Conservation (phyloP, 306 rosid species). For the Vicia faba region DNA sequence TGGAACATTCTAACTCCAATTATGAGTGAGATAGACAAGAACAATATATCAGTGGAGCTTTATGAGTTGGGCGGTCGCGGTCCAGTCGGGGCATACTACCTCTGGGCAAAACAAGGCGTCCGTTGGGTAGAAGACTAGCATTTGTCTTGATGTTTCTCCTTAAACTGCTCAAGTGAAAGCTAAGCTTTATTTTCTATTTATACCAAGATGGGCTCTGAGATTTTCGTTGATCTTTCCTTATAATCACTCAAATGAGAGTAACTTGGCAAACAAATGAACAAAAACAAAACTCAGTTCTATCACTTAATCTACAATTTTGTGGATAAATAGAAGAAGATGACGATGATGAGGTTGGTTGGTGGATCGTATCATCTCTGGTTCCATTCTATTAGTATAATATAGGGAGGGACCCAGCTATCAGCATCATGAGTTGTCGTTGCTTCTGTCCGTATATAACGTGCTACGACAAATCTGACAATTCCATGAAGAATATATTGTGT, state of each 20-base stretch:
- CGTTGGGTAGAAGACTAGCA: slow-evolving; percentile 75
- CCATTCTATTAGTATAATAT: neutral
- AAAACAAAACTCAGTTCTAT: neutral
- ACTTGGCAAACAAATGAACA: neutral
- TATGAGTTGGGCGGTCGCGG: slow-evolving; percentile 85
- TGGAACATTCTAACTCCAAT: slow-evolving; percentile 80
- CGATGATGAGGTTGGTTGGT: neutral
- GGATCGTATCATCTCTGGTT: neutral
- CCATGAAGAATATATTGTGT: neutral
- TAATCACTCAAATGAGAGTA: neutral
- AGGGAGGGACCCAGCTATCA: slow-evolving; percentile 12
- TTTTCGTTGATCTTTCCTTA: neutral
- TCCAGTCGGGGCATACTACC: slow-evolving; percentile 84
- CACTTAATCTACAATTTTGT: neutral
- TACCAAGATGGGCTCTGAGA: neutral
- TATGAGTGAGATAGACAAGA: slow-evolving; percentile 70
- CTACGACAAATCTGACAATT: neutral
- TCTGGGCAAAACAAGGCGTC: slow-evolving; percentile 85
- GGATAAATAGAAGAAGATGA: neutral
- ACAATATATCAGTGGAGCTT: slow-evolving; percentile 68
- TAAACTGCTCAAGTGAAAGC: neutral
- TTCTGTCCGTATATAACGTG: neutral
- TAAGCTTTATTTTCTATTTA: neutral
- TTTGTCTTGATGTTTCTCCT: neutral
- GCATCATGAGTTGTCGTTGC: slow-evolving; percentile 19